phyloP scores from a whole-genome alignment of 2,329 filamentous ascomycete genomes.

The Colletotrichum viniferum region DNA sequence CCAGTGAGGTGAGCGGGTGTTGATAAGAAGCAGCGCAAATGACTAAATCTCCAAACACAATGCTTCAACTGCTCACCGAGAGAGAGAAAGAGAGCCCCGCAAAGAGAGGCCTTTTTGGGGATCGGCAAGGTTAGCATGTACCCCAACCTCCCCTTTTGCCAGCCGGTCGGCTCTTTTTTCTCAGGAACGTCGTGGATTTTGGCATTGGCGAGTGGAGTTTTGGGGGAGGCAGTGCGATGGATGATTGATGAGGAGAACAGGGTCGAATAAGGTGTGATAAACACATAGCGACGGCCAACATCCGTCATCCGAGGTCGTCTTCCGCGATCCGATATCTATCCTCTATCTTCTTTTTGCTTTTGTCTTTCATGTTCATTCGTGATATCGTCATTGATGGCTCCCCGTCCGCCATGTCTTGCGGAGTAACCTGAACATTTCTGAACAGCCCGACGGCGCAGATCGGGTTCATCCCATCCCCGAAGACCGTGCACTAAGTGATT shows the following conservation, averaged over 20 bases:
- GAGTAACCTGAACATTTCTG: background rate
- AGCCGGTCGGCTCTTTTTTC: background rate
- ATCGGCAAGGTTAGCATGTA: background rate
- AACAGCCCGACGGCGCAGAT: background rate
- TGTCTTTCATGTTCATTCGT: background rate
- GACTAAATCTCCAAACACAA: background rate
- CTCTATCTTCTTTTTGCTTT: background rate
- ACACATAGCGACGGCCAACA: background rate
- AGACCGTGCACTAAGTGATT: background rate
- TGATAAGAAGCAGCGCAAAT: background rate
- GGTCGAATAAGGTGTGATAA: background rate
- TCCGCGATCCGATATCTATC: conserved; percentile 11
- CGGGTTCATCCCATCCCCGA: background rate
- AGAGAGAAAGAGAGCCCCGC: background rate
- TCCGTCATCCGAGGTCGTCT: background rate
- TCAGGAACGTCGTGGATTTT: background rate
- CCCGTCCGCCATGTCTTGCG: background rate
- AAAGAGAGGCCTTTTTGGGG: background rate
- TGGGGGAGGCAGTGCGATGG: background rate
- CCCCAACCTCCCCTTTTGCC: background rate
- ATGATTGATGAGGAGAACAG: background rate
- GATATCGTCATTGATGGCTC: background rate
- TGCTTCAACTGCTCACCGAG: background rate
- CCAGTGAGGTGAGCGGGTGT: background rate
- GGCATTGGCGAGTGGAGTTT: background rate